These are phyloP conservation scores for Botryosphaeria dothidea DNA, from an alignment of 2,329 filamentous ascomycete genomes.

Conservation along the genomic window DNA sequence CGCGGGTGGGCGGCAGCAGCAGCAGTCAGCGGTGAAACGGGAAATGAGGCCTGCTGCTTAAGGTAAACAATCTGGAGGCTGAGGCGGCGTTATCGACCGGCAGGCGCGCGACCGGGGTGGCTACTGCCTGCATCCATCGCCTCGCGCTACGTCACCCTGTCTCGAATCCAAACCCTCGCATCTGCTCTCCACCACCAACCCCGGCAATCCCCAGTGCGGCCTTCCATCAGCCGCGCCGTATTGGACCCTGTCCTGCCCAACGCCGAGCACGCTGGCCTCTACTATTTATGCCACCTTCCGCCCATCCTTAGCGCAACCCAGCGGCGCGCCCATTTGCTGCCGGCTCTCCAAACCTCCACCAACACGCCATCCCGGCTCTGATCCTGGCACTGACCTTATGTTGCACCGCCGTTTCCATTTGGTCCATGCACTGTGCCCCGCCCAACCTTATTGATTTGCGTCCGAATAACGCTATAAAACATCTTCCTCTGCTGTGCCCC, in stretches of 20 bases:
- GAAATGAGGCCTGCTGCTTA: too few relatives aligned
- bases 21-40: neutral
- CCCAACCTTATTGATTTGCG: neutral
- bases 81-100: neutral
- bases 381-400: neutral
- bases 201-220: neutral
- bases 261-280: too few relatives aligned
- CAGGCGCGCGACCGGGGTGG: neutral
- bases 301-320: neutral
- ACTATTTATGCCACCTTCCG: too few relatives aligned
- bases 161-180: neutral
- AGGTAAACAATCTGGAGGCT: too few relatives aligned
- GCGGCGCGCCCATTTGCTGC: neutral
- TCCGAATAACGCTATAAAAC: neutral
- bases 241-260: too few relatives aligned
- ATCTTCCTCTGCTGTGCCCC: neutral
- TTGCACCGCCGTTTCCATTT: neutral
- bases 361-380: neutral
- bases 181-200: constrained; percentile 9
- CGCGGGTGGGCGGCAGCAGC: too few relatives aligned
- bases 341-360: neutral
- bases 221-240: too few relatives aligned
- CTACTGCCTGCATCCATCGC: neutral
- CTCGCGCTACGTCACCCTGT: neutral
- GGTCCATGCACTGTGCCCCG: neutral